phyloP scores from a whole-genome alignment of 306 rosid genomes.

The Lathyrus oleraceus region DNA sequence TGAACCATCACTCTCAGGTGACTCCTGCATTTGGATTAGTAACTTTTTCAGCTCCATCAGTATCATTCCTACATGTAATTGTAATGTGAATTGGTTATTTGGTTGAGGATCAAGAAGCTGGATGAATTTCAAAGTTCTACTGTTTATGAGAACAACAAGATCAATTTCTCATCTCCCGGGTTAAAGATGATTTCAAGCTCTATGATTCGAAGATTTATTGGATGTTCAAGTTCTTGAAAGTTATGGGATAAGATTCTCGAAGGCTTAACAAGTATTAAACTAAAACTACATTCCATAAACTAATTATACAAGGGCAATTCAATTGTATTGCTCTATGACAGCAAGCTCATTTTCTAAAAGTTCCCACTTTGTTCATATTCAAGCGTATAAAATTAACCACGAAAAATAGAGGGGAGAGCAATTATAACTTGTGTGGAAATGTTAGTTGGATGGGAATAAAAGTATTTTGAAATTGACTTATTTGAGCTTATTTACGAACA shows the following conservation, averaged over 20 bases:
- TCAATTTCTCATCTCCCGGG: too few relatives aligned
- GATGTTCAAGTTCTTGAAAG: too few relatives aligned
- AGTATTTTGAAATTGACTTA: too few relatives aligned
- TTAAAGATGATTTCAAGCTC: too few relatives aligned
- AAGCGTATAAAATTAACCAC: not conserved
- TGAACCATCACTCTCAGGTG: not conserved
- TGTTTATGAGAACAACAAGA: too few relatives aligned
- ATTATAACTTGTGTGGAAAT: too few relatives aligned
- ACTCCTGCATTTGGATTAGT: not conserved
- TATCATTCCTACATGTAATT: not conserved
- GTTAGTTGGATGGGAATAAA: too few relatives aligned
- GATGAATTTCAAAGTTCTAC: too few relatives aligned
- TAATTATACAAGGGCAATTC: not conserved
- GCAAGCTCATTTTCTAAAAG: not conserved
- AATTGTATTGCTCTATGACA: not conserved
- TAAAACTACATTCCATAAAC: not conserved
- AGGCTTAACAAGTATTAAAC: not conserved
- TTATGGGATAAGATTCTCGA: not conserved
- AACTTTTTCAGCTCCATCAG: not conserved
- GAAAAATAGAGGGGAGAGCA: not conserved
- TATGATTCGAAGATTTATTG: too few relatives aligned
- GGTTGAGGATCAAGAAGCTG: not conserved
- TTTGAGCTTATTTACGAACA: too few relatives aligned
- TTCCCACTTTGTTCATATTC: too few relatives aligned
- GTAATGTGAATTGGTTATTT: not conserved